These are phyloP conservation scores for Aphanocladium album DNA, from an alignment of 2,329 filamentous ascomycete genomes.

Conservation along the genomic window DNA sequence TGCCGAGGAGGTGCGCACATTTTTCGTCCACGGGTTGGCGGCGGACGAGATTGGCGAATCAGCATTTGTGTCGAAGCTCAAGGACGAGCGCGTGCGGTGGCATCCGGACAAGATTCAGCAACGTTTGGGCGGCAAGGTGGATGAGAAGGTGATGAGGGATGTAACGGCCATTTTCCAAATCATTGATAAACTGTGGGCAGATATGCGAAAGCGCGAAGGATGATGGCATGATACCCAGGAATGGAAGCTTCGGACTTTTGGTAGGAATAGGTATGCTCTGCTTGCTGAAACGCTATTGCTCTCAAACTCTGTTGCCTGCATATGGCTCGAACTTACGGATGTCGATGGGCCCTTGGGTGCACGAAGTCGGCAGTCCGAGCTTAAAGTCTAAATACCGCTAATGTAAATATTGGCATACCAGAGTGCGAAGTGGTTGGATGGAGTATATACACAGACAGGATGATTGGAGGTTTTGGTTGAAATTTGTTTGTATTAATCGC, in stretches of 20 bases:
- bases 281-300: too few relatives aligned
- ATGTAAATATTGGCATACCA: too few relatives aligned
- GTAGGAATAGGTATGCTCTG: too few relatives aligned
- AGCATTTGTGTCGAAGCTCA: constrained; percentile 52
- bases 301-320: too few relatives aligned
- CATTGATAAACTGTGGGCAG: constrained; percentile 75
- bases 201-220: constrained; percentile 44
- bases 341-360: too few relatives aligned
- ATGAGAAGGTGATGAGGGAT: constrained; percentile 65
- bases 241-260: not conserved
- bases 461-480: not conserved
- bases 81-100: constrained; percentile 85
- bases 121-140: constrained; percentile 68
- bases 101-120: constrained; percentile 98
- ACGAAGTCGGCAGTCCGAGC: too few relatives aligned
- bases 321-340: too few relatives aligned
- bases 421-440: too few relatives aligned
- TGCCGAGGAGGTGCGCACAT: constrained; percentile 59
- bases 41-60: constrained; percentile 39
- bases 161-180: constrained; percentile 92
- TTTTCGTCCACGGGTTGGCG: constrained; percentile 53
- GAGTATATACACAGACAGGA: not conserved
- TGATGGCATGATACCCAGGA: not conserved
- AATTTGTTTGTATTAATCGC: not conserved
- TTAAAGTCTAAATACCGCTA: too few relatives aligned